These are phyloP conservation scores for Bacterosira constricta DNA, from an alignment of 108 stramenopile genomes.

Conservation along the genomic window DNA sequence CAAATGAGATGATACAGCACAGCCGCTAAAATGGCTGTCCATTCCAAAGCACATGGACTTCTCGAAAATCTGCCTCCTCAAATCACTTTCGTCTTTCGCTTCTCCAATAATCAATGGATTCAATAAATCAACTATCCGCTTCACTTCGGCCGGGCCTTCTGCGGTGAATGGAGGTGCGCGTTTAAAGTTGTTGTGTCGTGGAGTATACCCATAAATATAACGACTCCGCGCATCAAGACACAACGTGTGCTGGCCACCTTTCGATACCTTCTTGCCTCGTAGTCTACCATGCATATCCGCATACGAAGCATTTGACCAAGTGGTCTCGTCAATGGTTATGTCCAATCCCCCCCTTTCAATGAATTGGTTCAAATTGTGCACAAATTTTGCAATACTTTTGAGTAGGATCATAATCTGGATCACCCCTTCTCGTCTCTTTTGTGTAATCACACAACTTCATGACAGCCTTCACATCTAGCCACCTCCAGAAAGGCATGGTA, in stretches of 20 bases:
- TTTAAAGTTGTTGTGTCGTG: no score
- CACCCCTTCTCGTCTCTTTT: background rate
- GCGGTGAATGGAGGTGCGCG: no score
- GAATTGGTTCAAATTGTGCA: background rate
- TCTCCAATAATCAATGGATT: no score
- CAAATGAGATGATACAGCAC: background rate
- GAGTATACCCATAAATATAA: no score
- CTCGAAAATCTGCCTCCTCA: no score
- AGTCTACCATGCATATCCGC: background rate
- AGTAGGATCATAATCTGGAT: background rate
- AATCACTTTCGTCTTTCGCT: no score
- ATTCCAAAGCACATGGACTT: no score
- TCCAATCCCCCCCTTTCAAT: background rate
- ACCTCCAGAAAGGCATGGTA: background rate
- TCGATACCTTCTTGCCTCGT: background rate
- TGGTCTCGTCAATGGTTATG: slow-evolving; percentile 12
- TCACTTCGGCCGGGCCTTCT: no score
- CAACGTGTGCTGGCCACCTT: no score
- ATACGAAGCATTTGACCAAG: background rate
- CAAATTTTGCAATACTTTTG: background rate
- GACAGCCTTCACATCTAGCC: background rate
- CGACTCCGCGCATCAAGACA: no score
- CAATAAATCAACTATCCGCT: no score
- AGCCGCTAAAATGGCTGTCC: background rate
- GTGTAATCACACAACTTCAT: background rate